These are phyloP conservation scores for Ascochyta clinopodiicola DNA, from an alignment of 2,329 filamentous ascomycete species.

Conservation along the genomic window DNA sequence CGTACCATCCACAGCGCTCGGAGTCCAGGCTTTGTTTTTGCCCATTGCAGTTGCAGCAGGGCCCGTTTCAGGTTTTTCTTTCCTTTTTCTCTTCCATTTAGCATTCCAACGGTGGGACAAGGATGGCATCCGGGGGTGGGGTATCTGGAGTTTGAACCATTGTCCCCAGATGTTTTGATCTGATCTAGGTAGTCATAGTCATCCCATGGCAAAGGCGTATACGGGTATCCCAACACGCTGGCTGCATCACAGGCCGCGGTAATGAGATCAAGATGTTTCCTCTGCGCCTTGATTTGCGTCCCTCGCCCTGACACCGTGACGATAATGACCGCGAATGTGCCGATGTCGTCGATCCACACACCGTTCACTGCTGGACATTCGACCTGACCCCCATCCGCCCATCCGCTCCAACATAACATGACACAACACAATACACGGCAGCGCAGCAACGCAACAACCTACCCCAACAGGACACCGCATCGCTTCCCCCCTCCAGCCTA, in stretches of 20 bases:
- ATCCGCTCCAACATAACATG: no score
- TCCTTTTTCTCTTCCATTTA: background rate
- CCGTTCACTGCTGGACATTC: no score
- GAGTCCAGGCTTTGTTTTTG: conserved; percentile 1
- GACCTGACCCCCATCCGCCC: no score
- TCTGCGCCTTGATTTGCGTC: no score
- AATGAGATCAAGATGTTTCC: background rate
- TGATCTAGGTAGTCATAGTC: conserved; percentile 1
- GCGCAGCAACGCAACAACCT: no score
- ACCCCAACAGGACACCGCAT: no score
- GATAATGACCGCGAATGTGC: no score
- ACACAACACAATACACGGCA: no score
- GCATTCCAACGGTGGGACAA: background rate
- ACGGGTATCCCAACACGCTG: background rate
- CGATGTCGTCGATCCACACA: no score
- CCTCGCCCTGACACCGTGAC: no score
- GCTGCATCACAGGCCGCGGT: conserved; percentile 1
- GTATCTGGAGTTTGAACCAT: background rate
- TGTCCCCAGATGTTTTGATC: background rate
- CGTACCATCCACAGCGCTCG: conserved; percentile 11
- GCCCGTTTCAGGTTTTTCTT: background rate
- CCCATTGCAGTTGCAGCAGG: background rate
- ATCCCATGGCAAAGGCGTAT: background rate
- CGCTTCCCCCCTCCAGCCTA: no score
- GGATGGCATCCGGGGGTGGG: conserved; percentile 1